Conservation (phyloP, 2,329 filamentous ascomycete species). For the Cladophialophora carrionii region DNA sequence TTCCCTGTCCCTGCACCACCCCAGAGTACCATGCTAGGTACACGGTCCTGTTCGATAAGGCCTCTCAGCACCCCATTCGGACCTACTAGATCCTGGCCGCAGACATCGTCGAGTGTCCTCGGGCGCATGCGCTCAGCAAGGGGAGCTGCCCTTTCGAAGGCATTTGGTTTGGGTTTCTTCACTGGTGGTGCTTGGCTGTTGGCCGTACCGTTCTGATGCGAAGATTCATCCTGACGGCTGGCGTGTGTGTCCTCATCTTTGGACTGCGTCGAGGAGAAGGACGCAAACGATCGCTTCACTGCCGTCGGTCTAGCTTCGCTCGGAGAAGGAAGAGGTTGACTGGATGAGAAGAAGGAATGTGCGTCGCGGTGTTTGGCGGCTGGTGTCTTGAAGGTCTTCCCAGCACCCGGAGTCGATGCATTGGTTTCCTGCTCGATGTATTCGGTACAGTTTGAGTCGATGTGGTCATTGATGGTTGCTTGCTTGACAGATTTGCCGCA, state of each 20-base stretch:
- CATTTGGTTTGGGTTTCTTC: constrained; percentile 66
- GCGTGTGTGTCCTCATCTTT: neutral
- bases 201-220: constrained; percentile 7
- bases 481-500: constrained; percentile 74
- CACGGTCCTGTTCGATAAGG: constrained; percentile 79
- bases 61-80: constrained; percentile 79
- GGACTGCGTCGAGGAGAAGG: constrained; percentile 5
- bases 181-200: constrained; percentile 39
- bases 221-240: neutral
- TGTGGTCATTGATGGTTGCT: constrained; percentile 81
- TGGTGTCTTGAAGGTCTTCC: constrained; percentile 61
- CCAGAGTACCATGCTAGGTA: constrained; percentile 95
- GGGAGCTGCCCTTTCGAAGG: constrained; percentile 72
- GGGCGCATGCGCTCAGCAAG: constrained; percentile 94
- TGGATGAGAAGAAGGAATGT: constrained; percentile 30
- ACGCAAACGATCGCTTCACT: constrained; percentile 21
- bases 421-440: constrained; percentile 57
- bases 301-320: constrained; percentile 13
- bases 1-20: constrained; percentile 55
- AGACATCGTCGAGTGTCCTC: constrained; percentile 78
- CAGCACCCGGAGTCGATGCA: constrained; percentile 45
- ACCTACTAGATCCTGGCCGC: constrained; percentile 88
- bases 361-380: constrained; percentile 45
- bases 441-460: constrained; percentile 78
- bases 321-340: constrained; percentile 25